phyloP scores from a whole-genome alignment of 768 basidiomycete species.

The Auricularia sp. region DNA sequence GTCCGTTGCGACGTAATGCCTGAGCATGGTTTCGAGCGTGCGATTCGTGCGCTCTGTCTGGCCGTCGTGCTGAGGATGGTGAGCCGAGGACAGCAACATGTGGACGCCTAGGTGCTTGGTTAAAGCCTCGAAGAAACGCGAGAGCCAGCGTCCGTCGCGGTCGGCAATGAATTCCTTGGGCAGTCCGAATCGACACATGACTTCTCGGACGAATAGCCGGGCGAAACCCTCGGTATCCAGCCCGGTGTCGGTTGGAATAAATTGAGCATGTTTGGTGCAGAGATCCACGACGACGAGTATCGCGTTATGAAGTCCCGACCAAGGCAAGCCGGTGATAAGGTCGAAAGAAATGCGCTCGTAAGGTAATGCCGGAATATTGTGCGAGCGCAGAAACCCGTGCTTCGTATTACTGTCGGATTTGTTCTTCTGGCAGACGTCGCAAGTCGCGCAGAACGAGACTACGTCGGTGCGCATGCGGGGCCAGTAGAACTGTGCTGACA shows the following conservation, averaged over 20 bases:
- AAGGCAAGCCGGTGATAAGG: too few species aligned
- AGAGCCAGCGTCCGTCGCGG: neutral
- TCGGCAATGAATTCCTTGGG: neutral
- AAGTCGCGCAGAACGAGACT: slow-evolving; percentile 16
- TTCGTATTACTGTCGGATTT: neutral
- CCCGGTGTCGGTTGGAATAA: too few species aligned
- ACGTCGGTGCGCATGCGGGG: slow-evolving; percentile 4
- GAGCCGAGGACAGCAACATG: slow-evolving; percentile 13
- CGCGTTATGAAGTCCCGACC: too few species aligned
- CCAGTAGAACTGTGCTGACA: slow-evolving; percentile 22
- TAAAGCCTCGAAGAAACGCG: neutral
- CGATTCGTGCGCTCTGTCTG: slow-evolving; percentile 28
- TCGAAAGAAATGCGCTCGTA: too few species aligned
- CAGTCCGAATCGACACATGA: neutral
- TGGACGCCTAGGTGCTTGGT: neutral
- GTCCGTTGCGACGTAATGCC: slow-evolving; percentile 12
- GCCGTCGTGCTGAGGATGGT: slow-evolving; percentile 35
- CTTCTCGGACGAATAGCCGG: slow-evolving; percentile 5
- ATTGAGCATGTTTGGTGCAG: too few species aligned
- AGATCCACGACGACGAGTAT: too few species aligned
- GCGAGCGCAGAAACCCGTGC: slow-evolving; percentile 1
- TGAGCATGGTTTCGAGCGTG: slow-evolving; percentile 7
- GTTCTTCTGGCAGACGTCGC: slow-evolving; percentile 9
- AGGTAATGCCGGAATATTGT: too few species aligned
- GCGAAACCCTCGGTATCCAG: slow-evolving; percentile 5